phyloP scores from a whole-genome alignment of 2,329 filamentous ascomycete genomes.

The Exophiala phaeomuriformis region DNA sequence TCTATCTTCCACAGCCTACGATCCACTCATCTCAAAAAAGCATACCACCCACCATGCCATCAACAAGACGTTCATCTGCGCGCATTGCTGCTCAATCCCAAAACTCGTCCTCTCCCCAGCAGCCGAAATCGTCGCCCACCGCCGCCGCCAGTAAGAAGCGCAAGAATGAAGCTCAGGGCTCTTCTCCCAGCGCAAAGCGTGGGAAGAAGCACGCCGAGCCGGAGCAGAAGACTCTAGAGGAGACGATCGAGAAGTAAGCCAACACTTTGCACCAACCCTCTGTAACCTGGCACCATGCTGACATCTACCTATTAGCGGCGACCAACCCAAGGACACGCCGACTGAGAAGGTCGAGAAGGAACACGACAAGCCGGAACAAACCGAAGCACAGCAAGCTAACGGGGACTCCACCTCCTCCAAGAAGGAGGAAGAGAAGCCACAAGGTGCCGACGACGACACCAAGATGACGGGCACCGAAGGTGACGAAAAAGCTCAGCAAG shows the following conservation, averaged over 20 bases:
- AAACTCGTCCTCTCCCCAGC: constrained; percentile 18
- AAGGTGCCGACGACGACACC: constrained; percentile 10
- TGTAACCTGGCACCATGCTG: not conserved
- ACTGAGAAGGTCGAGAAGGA: constrained; percentile 4
- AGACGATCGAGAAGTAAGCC: constrained; percentile 25
- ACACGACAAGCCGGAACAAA: constrained; percentile 16
- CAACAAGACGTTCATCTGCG: constrained; percentile 30
- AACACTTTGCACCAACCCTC: not conserved
- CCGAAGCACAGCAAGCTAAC: constrained; percentile 11
- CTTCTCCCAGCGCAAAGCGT: constrained; percentile 32
- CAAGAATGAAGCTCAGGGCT: constrained; percentile 29
- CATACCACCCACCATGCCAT: constrained; percentile 11
- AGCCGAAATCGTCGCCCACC: constrained; percentile 20
- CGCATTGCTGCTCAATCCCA: constrained; percentile 39
- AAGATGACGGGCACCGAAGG: constrained; percentile 5
- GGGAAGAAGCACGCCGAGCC: constrained; percentile 32
- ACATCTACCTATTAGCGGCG: constrained; percentile 7
- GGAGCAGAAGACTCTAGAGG: constrained; percentile 30
- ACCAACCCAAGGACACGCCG: not conserved
- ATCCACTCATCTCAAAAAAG: not conserved
- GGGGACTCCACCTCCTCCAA: constrained; percentile 20
- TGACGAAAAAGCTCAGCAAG: constrained; percentile 12
- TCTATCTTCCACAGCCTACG: not conserved
- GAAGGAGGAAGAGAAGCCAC: constrained; percentile 27
- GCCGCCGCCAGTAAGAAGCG: constrained; percentile 33